These are phyloP conservation scores for Litchi chinensis DNA, from an alignment of 345 rosid species.

Conservation along the genomic window DNA sequence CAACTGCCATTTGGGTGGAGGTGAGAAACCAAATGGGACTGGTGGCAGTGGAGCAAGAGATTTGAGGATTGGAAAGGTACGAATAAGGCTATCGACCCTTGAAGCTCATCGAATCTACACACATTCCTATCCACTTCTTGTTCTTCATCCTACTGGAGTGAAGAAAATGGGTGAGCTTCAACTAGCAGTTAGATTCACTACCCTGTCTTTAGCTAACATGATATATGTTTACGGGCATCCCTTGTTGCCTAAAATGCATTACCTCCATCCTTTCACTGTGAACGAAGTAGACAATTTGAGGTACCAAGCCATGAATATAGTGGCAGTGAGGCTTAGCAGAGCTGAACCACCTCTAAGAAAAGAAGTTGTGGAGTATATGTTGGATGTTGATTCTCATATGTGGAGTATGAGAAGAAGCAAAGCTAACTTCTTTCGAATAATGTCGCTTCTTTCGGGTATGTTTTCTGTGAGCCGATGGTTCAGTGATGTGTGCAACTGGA, in stretches of 20 bases:
- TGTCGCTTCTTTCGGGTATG: constrained; percentile 59
- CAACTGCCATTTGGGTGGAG: constrained; percentile 62
- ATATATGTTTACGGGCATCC: constrained; percentile 65
- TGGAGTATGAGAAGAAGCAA: constrained; percentile 98
- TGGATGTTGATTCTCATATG: constrained; percentile 81
- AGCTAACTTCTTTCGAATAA: constrained; percentile 82
- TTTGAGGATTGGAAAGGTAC: constrained; percentile 74
- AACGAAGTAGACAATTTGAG: constrained; percentile 74
- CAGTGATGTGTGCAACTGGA: constrained; percentile 69
- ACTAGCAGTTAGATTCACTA: constrained; percentile 65
- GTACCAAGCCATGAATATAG: constrained; percentile 83
- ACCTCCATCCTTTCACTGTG: constrained; percentile 73
- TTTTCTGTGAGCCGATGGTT: constrained; percentile 57
- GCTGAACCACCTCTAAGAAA: constrained; percentile 86
- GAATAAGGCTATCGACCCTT: constrained; percentile 71
- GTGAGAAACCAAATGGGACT: constrained; percentile 28
- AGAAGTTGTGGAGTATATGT: constrained; percentile 86
- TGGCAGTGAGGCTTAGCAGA: constrained; percentile 68
- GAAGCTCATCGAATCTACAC: constrained; percentile 77
- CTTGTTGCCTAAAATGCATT: constrained; percentile 88
- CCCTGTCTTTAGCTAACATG: constrained; percentile 66
- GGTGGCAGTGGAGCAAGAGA: constrained; percentile 44
- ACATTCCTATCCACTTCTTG: constrained; percentile 76
- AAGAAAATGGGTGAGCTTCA: constrained; percentile 85
- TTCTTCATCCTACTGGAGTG: constrained; percentile 65